These are phyloP conservation scores for Trichoderma gamsii DNA, from an alignment of 495 filamentous ascomycete genomes.

Conservation along the genomic window DNA sequence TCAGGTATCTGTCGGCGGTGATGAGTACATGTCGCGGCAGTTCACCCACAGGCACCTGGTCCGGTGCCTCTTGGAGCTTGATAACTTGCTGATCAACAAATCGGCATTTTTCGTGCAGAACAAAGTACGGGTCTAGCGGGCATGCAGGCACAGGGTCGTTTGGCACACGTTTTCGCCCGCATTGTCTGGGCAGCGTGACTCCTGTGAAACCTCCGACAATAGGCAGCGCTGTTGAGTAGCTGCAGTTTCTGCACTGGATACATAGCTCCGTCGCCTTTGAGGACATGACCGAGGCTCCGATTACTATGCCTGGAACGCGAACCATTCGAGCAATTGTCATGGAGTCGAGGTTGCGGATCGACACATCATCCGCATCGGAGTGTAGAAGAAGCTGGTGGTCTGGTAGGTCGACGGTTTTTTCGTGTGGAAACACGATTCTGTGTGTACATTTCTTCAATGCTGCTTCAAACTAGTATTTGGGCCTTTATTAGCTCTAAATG, in stretches of 20 bases:
- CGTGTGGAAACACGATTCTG: constrained; percentile 75
- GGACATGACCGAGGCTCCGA: constrained; percentile 92
- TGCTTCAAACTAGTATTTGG: constrained; percentile 66
- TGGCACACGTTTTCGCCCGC: constrained; percentile 52
- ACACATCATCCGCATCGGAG: constrained; percentile 80
- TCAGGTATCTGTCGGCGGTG: constrained; percentile 90
- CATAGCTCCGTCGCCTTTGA: constrained; percentile 86
- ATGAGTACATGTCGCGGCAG: constrained; percentile 91
- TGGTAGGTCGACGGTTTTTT: constrained; percentile 63
- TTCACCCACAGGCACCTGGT: constrained; percentile 96
- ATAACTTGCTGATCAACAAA: constrained; percentile 98
- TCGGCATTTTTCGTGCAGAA: constrained; percentile 86
- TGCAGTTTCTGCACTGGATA: constrained; percentile 86
- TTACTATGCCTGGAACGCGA: constrained; percentile 93
- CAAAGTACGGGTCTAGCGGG: constrained; percentile 90
- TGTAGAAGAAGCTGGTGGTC: constrained; percentile 95
- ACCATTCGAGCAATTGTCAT: constrained; percentile 92
- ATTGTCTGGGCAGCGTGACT: constrained; percentile 73
- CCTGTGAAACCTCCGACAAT: constrained; percentile 82
- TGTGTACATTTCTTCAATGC: constrained; percentile 88
- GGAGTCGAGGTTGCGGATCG: constrained; percentile 90
- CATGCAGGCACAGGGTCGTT: constrained; percentile 62
- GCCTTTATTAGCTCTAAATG: constrained; percentile 17
- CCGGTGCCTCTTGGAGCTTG: constrained; percentile 96
- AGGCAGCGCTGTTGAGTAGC: constrained; percentile 60